Evolutionary conservation across 306 rosid species (phyloP).

Genomic region (Gynostemma pentaphyllum): DNA sequence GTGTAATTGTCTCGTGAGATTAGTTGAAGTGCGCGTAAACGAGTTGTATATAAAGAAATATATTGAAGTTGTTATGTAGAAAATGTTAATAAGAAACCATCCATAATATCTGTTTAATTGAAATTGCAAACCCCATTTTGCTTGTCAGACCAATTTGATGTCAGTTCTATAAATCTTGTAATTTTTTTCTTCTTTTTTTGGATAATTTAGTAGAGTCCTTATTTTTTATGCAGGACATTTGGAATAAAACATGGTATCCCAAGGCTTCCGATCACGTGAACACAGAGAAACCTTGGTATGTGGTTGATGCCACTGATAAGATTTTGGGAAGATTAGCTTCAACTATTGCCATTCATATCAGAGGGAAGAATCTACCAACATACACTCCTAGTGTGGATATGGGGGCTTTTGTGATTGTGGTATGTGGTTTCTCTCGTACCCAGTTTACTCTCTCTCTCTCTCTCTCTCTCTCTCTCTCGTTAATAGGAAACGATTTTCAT

Average conservation of each 20-base stretch:
- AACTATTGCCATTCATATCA: constrained; percentile 67
- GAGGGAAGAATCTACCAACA: constrained; percentile 74
- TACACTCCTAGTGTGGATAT: constrained; percentile 94
- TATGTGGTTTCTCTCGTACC: constrained; percentile 24
- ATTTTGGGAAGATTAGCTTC: constrained; percentile 91
- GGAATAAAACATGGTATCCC: constrained; percentile 94
- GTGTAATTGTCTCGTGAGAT: too few species aligned
- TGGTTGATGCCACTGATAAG: constrained; percentile 87
- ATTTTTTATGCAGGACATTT: constrained; percentile 51
- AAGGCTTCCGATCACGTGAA: constrained; percentile 91
- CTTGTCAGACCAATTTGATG: neutral
- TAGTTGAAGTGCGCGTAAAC: too few species aligned
- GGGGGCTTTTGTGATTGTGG: constrained; percentile 99
- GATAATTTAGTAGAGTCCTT: neutral
- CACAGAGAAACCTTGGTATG: constrained; percentile 76
- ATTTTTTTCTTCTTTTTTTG: neutral
- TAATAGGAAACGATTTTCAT: too few species aligned
- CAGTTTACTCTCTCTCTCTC: too few species aligned
- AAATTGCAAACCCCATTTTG: neutral
- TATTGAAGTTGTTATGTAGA: neutral
- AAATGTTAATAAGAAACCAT: neutral
- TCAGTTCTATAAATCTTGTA: neutral
- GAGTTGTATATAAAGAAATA: too few species aligned
- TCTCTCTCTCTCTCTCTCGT: too few species aligned
- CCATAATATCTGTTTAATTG: neutral